Percentiles rank a stretch among this genome's conserved stretches.
Evolutionary conservation across 2,329 filamentous ascomycete genomes (phyloP).

Genomic region (Apiospora kogelbergensis): DNA sequence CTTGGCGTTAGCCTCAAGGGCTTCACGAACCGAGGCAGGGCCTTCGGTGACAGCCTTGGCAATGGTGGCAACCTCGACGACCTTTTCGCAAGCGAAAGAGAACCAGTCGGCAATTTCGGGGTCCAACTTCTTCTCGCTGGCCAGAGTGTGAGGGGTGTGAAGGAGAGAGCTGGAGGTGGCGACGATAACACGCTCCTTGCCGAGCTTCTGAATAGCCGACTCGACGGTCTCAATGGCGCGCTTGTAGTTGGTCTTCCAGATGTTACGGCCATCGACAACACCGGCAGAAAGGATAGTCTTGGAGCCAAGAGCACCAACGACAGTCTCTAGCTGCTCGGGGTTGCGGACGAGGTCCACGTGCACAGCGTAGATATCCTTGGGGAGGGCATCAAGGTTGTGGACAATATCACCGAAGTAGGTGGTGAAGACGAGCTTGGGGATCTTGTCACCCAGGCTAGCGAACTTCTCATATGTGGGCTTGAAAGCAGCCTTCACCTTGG

Average conservation of each 20-base stretch:
- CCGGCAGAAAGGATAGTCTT: slow-evolving; percentile 91
- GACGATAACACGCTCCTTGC: slow-evolving; percentile 96
- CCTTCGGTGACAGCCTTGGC: slow-evolving; percentile 97
- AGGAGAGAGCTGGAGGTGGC: slow-evolving; percentile 97
- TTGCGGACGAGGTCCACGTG: slow-evolving; percentile 97
- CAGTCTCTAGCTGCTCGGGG: slow-evolving; percentile 92
- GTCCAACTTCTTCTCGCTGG: slow-evolving; percentile 97
- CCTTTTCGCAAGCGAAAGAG: slow-evolving; percentile 96
- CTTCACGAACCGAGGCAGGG: slow-evolving; percentile 78
- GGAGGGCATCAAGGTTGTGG: slow-evolving; percentile 93
- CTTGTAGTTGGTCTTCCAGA: slow-evolving; percentile 99
- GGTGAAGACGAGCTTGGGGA: slow-evolving; percentile 85
- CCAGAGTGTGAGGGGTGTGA: slow-evolving; percentile 96
- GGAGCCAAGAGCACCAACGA: slow-evolving; percentile 78
- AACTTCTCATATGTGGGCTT: slow-evolving; percentile 96
- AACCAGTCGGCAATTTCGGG: slow-evolving; percentile 96
- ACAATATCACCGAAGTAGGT: slow-evolving; percentile 99
- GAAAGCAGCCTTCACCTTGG: slow-evolving; percentile 94
- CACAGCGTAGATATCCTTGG: slow-evolving; percentile 77
- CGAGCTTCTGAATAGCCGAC: slow-evolving; percentile 87
- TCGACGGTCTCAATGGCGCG: slow-evolving; percentile 88
- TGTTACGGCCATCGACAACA: slow-evolving; percentile 98
- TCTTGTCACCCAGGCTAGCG: slow-evolving; percentile 70
- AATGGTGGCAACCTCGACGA: slow-evolving; percentile 83
- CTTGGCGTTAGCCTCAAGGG: slow-evolving; percentile 96